Base-by-base conservation (phyloP, 345 rosid species). In the Citrus unshiu region DNA sequence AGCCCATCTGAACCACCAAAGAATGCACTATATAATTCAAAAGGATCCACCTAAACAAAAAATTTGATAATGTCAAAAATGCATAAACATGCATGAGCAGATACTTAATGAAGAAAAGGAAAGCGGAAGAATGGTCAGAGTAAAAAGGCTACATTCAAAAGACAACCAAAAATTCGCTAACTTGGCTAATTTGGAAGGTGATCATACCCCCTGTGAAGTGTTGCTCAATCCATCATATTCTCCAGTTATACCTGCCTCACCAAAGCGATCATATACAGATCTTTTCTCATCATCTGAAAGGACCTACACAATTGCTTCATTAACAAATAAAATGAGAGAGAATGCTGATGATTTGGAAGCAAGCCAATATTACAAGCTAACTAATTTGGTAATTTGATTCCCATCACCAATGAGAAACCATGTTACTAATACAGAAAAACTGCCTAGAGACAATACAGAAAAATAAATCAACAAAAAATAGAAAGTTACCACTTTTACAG, bases 281-380 rank as follows among this genome's bases (percentile, higher is more conserved):
- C 96, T 89, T 86, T 95, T 93, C 91, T 92, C 95, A 49, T 92
- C 92, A 85, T 95, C 99, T 81, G 99, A 95, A 81, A 95, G 87
- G 62, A 95, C 98, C 98, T 93, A 89, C 84, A 91, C 4, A 68
- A 76, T 79, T 79, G 80, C 86, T 85, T 86, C 82, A 81, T 90
- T 74, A 81, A 86, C 80, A 77, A 29, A 70, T 40, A 27, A 76
- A 73, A 82, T 24, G 18, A 37, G 35, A 32, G 32, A 35, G 29
- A 37, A 29, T 35, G 34, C 27, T 70, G 32, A 43, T 22, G 30
- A 18, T 16, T 18, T 18, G 56, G 64, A 72, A 35, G 7, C 73
- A 54, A 72, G 63, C 22, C 22, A 43, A 77, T 43, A 24, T 24
- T 72, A 61, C 29, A 78, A 27, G 39, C 69, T 60, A 9, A 30